Percentiles rank a stretch among this genome's conserved stretches.
Conservation (phyloP, 208 protist species). For the Tetramitus jugosus region DNA sequence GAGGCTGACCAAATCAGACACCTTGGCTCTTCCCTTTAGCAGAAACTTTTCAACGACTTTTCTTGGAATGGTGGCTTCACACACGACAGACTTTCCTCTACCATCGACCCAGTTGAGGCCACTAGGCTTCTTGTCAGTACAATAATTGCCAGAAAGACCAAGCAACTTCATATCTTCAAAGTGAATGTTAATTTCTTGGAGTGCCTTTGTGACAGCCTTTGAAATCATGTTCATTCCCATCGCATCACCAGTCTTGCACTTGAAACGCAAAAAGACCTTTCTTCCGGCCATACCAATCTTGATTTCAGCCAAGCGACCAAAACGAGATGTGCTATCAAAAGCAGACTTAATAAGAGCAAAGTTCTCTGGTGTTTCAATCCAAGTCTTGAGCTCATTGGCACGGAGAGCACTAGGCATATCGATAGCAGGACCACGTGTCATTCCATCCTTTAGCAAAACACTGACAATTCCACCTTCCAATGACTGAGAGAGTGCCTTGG, state of each 20-base stretch:
- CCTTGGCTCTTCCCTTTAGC: constrained; percentile 85
- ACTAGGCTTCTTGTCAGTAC: constrained; percentile 96
- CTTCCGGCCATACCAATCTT: constrained; percentile 73
- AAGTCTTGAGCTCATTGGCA: constrained; percentile 66
- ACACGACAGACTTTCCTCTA: constrained; percentile 85
- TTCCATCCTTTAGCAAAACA: constrained; percentile 78
- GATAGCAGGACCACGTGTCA: constrained; percentile 92
- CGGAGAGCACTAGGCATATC: constrained; percentile 61
- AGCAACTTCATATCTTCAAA: constrained; percentile 81
- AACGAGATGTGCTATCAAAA: constrained; percentile 85
- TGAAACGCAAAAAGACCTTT: constrained; percentile 85
- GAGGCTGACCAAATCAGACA: constrained; percentile 73
- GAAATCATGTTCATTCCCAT: constrained; percentile 99
- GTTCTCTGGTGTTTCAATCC: constrained; percentile 68
- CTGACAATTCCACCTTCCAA: constrained; percentile 65
- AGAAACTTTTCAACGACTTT: constrained; percentile 79
- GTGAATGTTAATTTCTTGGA: constrained; percentile 60
- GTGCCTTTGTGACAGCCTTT: constrained; percentile 86
- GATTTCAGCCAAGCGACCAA: constrained; percentile 73
- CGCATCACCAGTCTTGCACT: constrained; percentile 87
- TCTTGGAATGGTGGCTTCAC: constrained; percentile 77
- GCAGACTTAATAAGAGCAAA: constrained; percentile 61
- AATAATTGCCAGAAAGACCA: constrained; percentile 90
- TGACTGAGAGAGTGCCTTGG: constrained; percentile 76
- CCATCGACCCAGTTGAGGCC: constrained; percentile 95